These are phyloP conservation scores for Alternaria tenuissima DNA, from an alignment of 2,329 filamentous ascomycete species.

Conservation along the genomic window DNA sequence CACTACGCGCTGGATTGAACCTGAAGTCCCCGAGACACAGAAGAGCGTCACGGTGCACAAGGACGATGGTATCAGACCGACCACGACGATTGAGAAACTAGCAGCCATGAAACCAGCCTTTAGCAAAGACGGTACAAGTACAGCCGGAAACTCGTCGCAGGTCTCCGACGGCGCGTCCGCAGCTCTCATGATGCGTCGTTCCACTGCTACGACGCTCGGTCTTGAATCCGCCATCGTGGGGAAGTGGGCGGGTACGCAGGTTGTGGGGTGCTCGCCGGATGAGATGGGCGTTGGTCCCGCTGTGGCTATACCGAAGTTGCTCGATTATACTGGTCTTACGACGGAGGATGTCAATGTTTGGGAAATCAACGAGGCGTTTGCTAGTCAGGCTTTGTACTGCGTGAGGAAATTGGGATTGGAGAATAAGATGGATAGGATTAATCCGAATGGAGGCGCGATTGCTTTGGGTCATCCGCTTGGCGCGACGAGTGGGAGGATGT, in stretches of 20 bases:
- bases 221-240: slow-evolving; percentile 75
- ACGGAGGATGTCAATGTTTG: slow-evolving; percentile 79
- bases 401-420: slow-evolving; percentile 74
- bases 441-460: slow-evolving; percentile 92
- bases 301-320: slow-evolving; percentile 81
- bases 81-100: slow-evolving; percentile 73
- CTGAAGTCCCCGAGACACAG: slow-evolving; percentile 54
- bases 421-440: slow-evolving; percentile 75
- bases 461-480: slow-evolving; percentile 92
- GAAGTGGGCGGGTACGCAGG: slow-evolving; percentile 79
- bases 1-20: slow-evolving; percentile 72
- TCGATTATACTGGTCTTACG: slow-evolving; percentile 72
- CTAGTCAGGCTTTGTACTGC: slow-evolving; percentile 72
- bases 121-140: slow-evolving; percentile 74
- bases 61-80: slow-evolving; percentile 84
- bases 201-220: slow-evolving; percentile 77
- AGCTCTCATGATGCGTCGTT: slow-evolving; percentile 83
- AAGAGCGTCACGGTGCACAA: slow-evolving; percentile 68
- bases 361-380: slow-evolving; percentile 91
- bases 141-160: slow-evolving; percentile 80
- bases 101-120: slow-evolving; percentile 87
- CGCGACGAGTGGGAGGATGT: slow-evolving; percentile 83
- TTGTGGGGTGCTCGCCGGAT: slow-evolving; percentile 82
- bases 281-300: slow-evolving; percentile 96
- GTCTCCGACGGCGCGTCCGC: slow-evolving; percentile 90